Percentiles rank a stretch among this genome's conserved stretches.
Conservation (phyloP, 2,329 filamentous ascomycete species). For the Pseudogymnoascus sp. region DNA sequence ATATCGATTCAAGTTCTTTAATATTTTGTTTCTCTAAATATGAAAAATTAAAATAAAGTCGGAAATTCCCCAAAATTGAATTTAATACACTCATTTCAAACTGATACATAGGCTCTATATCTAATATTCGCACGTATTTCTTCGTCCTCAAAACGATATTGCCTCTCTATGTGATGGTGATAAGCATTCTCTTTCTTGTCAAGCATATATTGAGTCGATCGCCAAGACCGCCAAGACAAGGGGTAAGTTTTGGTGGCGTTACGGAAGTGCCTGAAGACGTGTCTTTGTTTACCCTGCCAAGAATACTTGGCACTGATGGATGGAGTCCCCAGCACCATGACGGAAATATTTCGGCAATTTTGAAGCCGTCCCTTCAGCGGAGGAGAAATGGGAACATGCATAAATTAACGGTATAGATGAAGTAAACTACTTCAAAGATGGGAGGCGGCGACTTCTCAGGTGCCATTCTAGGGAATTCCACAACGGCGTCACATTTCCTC, state of each 20-base stretch:
- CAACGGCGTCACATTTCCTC: background rate
- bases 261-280: background rate
- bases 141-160: background rate
- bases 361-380: background rate
- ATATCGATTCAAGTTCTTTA: background rate
- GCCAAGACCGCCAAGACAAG: background rate
- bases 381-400: background rate
- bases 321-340: background rate
- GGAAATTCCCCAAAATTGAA: background rate
- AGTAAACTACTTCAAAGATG: too few relatives aligned
- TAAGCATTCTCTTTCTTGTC: background rate
- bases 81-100: background rate
- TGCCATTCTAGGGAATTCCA: background rate
- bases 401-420: background rate
- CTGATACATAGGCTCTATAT: background rate
- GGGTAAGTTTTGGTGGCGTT: background rate
- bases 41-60: background rate
- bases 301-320: background rate
- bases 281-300: background rate
- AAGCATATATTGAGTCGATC: background rate
- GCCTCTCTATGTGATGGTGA: background rate
- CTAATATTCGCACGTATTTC: background rate
- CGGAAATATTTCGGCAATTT: background rate
- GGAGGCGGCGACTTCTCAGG: background rate
- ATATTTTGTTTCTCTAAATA: background rate